Evolutionary conservation across 176 grass and related monocot genomes (phyloP).

Genomic region (Zizania latifolia): DNA sequence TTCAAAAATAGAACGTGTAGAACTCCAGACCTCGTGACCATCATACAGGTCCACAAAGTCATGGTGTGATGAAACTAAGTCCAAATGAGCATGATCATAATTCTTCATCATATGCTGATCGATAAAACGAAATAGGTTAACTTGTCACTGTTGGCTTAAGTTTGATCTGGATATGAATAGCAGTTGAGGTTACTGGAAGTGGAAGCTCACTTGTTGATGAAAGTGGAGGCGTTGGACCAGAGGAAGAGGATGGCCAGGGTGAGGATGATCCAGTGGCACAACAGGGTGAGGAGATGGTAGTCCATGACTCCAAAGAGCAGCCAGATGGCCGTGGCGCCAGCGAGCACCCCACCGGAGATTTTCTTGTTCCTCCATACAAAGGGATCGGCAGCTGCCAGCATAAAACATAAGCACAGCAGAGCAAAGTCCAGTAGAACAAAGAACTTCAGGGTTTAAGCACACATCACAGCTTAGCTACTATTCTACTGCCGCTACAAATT

Average conservation of each 20-base stretch:
- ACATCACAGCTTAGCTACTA: neutral
- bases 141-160: neutral
- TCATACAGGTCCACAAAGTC: neutral
- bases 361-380: conserved; percentile 99
- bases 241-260: conserved; percentile 69
- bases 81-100: neutral
- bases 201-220: conserved; percentile 74
- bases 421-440: neutral
- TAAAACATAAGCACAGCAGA: neutral
- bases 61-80: neutral
- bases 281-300: conserved; percentile 61
- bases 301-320: conserved; percentile 88
- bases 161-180: neutral
- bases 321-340: conserved; percentile 64
- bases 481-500: neutral
- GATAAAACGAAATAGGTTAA: neutral
- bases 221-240: conserved; percentile 73
- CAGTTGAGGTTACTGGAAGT: neutral
- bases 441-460: conserved; percentile 17
- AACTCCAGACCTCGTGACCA: neutral
- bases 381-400: conserved; percentile 71
- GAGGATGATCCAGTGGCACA: conserved; percentile 59
- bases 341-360: conserved; percentile 58
- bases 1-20: neutral
- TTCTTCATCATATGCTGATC: neutral